Conservation (phyloP, 768 basidiomycete species). For the Tephrocybe sp. region DNA sequence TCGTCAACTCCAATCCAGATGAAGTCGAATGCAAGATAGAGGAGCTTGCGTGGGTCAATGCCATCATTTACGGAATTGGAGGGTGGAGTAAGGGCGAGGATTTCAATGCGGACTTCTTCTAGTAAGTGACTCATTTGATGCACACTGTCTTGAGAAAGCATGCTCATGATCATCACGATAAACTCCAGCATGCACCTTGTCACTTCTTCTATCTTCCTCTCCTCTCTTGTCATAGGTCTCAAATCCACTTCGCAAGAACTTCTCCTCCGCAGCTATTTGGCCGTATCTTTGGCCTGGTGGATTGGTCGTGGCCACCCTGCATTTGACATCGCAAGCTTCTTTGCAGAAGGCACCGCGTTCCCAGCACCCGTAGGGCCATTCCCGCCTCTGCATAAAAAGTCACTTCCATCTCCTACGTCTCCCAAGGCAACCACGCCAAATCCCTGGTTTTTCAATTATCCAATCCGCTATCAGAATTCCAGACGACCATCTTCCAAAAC, state of each 20-base stretch:
- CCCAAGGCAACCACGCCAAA: conserved; percentile 43
- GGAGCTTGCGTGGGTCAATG: conserved; percentile 58
- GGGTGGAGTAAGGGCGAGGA: conserved; percentile 41
- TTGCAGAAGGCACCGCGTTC: conserved; percentile 25
- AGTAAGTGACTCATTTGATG: conserved; percentile 38
- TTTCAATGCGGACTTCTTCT: conserved; percentile 61
- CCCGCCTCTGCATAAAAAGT: conserved; percentile 21
- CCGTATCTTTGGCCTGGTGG: conserved; percentile 47
- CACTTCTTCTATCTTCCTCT: conserved; percentile 58
- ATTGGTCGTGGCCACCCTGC: conserved; percentile 51
- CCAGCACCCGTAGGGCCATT: conserved; percentile 18
- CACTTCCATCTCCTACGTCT: conserved; percentile 27
- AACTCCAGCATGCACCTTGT: conserved; percentile 52
- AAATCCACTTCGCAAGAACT: conserved; percentile 37
- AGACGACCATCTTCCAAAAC: conserved; percentile 49
- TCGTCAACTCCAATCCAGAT: conserved; percentile 31
- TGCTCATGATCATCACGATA: background rate
- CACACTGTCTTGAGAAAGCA: background rate
- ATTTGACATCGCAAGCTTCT: conserved; percentile 50
- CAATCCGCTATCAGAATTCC: conserved; percentile 53
- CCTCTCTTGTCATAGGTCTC: conserved; percentile 35
- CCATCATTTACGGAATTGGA: conserved; percentile 53
- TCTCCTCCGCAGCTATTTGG: conserved; percentile 54
- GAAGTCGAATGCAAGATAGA: conserved; percentile 57
- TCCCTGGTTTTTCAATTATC: conserved; percentile 56